A percentile compares a stretch with the other conserved stretches of the same genome.
Evolutionary conservation across 768 basidiomycete species (phyloP).

Genomic region (Rossbeevera mucosa): DNA sequence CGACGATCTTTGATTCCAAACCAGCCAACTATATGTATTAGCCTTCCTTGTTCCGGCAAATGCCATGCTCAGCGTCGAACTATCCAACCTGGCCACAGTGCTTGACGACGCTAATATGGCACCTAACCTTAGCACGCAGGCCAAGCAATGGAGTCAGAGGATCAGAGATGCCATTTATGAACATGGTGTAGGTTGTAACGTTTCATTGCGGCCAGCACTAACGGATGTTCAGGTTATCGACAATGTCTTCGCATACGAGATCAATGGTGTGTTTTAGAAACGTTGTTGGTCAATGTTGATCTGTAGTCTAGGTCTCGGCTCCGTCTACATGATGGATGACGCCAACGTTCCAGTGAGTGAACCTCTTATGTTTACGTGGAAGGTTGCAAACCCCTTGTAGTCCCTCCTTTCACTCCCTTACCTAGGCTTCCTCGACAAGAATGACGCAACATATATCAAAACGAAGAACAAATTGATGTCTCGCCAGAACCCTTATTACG

Average conservation of each 20-base stretch:
- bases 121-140: conserved; percentile 48
- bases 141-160: conserved; percentile 52
- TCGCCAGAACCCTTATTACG: conserved; percentile 63
- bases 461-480: conserved; percentile 63
- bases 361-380: background rate
- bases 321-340: conserved; percentile 78
- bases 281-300: background rate
- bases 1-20: background rate
- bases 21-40: conserved; percentile 22
- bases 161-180: conserved; percentile 61
- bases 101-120: conserved; percentile 48
- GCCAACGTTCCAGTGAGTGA: conserved; percentile 72
- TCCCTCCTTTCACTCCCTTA: conserved; percentile 77
- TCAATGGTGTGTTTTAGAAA: conserved; percentile 46
- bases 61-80: conserved; percentile 77
- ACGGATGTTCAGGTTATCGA: conserved; percentile 46
- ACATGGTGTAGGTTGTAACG: conserved; percentile 42
- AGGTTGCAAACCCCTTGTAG: conserved; percentile 31
- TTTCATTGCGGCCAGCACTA: background rate
- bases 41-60: conserved; percentile 78
- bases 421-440: conserved; percentile 66
- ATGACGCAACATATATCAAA: conserved; percentile 54
- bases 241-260: conserved; percentile 72
- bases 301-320: conserved; percentile 49
- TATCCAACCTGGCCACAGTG: conserved; percentile 54